Conservation (phyloP, 2,329 filamentous ascomycete genomes). For the Aspergillus flavus region DNA sequence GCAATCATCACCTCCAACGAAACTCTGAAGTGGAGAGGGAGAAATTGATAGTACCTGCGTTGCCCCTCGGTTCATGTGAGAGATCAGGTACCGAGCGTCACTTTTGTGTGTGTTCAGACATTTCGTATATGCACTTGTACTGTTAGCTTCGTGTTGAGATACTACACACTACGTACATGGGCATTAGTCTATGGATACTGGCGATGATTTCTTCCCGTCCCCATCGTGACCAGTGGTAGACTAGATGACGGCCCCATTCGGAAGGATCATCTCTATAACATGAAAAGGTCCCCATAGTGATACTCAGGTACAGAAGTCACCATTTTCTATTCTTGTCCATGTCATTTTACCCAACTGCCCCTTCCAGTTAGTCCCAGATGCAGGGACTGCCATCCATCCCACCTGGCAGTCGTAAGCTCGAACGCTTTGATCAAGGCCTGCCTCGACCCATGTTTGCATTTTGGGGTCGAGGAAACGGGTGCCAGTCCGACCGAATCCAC, state of each 20-base stretch:
- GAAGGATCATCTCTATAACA: constrained; percentile 2
- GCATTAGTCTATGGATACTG: neutral
- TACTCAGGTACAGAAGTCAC: constrained; percentile 1
- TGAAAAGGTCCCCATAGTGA: constrained; percentile 1
- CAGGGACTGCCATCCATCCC: constrained; percentile 7
- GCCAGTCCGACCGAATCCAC: neutral
- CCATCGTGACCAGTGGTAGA: neutral
- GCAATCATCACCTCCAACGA: neutral
- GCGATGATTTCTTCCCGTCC: neutral
- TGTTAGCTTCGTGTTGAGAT: neutral
- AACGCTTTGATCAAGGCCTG: constrained; percentile 1
- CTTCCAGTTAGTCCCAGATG: constrained; percentile 9
- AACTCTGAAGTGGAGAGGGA: neutral
- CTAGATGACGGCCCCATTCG: neutral
- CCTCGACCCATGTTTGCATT: neutral
- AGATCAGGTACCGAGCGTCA: neutral
- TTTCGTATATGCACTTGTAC: neutral
- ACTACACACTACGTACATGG: neutral
- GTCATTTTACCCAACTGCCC: constrained; percentile 1
- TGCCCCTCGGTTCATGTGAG: constrained; percentile 16
- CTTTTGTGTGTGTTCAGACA: neutral
- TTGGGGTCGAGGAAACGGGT: neutral
- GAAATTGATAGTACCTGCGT: neutral
- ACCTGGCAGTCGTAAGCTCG: constrained; percentile 5
- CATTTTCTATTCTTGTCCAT: neutral